These are phyloP conservation scores for Sordariomycetes sp. DNA, from an alignment of 2,329 filamentous ascomycete species.

Conservation along the genomic window DNA sequence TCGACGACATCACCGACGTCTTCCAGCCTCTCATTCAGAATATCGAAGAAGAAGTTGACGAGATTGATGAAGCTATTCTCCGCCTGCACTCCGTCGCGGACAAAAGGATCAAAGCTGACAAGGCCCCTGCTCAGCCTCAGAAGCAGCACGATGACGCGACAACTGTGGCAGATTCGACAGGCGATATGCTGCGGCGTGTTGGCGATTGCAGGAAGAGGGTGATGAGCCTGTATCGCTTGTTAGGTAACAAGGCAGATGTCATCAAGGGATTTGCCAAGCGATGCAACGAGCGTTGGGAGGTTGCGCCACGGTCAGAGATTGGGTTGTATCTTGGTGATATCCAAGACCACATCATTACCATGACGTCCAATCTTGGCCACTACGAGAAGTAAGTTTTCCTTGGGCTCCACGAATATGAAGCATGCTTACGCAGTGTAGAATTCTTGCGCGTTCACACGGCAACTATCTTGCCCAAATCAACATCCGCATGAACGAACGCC, in stretches of 20 bases:
- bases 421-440: slow-evolving; percentile 37
- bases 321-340: slow-evolving; percentile 97
- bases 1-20: slow-evolving; percentile 96
- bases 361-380: slow-evolving; percentile 92
- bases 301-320: slow-evolving; percentile 90
- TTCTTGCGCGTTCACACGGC: slow-evolving; percentile 81
- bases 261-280: slow-evolving; percentile 98
- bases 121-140: slow-evolving; percentile 25
- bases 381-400: slow-evolving; percentile 73
- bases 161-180: slow-evolving; percentile 37
- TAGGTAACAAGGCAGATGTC: slow-evolving; percentile 97
- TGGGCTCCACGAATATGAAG: background rate
- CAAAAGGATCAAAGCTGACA: slow-evolving; percentile 26
- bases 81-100: slow-evolving; percentile 60
- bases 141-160: slow-evolving; percentile 35
- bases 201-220: slow-evolving; percentile 95
- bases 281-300: slow-evolving; percentile 96
- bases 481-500: slow-evolving; percentile 95
- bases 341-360: slow-evolving; percentile 97
- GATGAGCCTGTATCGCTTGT: slow-evolving; percentile 84
- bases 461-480: slow-evolving; percentile 99
- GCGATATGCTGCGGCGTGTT: slow-evolving; percentile 85
- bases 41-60: slow-evolving; percentile 94
- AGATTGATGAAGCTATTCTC: slow-evolving; percentile 89
- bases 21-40: slow-evolving; percentile 86